These are phyloP conservation scores for Singerocomus inundabilis DNA, from an alignment of 1,284 basidiomycete species.

Conservation along the genomic window DNA sequence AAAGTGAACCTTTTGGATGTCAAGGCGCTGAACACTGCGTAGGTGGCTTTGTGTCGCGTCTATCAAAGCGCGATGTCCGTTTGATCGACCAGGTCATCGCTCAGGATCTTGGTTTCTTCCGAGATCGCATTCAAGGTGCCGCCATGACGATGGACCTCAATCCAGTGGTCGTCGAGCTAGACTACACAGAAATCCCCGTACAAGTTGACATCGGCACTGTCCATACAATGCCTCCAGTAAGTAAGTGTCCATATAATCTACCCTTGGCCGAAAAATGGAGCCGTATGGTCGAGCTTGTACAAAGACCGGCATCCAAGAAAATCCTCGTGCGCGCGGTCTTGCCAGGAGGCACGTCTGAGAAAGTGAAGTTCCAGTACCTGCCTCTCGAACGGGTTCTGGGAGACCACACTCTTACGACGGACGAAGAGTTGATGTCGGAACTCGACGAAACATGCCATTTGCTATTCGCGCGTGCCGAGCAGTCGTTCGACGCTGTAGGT, in stretches of 20 bases:
- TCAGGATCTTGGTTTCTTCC: slow-evolving; percentile 19
- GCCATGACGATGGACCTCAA: slow-evolving; percentile 1
- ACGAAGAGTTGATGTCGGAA: slow-evolving; percentile 20
- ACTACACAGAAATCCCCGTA: slow-evolving; percentile 26
- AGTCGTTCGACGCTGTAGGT: slow-evolving; percentile 22
- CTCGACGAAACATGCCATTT: slow-evolving; percentile 27
- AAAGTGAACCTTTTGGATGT: neutral
- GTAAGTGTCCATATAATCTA: slow-evolving; percentile 25
- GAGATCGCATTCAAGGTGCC: slow-evolving; percentile 19
- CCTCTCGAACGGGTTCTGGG: slow-evolving; percentile 22
- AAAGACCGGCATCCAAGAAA: slow-evolving; percentile 19
- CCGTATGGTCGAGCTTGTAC: slow-evolving; percentile 31
- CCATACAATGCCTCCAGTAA: slow-evolving; percentile 7
- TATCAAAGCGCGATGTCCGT: slow-evolving; percentile 26
- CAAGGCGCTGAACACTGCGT: slow-evolving; percentile 1
- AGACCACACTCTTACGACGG: slow-evolving; percentile 4
- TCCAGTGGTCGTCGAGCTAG: slow-evolving; percentile 27
- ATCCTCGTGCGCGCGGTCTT: slow-evolving; percentile 33
- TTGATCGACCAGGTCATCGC: slow-evolving; percentile 28
- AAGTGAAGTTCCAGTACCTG: slow-evolving; percentile 29
- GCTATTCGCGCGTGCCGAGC: slow-evolving; percentile 26
- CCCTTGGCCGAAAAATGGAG: slow-evolving; percentile 25
- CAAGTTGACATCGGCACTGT: slow-evolving; percentile 20
- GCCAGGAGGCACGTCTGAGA: slow-evolving; percentile 26
- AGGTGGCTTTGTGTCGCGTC: slow-evolving; percentile 24